phyloP scores from a whole-genome alignment of 331 rosid species.

The Rosa hybrid region DNA sequence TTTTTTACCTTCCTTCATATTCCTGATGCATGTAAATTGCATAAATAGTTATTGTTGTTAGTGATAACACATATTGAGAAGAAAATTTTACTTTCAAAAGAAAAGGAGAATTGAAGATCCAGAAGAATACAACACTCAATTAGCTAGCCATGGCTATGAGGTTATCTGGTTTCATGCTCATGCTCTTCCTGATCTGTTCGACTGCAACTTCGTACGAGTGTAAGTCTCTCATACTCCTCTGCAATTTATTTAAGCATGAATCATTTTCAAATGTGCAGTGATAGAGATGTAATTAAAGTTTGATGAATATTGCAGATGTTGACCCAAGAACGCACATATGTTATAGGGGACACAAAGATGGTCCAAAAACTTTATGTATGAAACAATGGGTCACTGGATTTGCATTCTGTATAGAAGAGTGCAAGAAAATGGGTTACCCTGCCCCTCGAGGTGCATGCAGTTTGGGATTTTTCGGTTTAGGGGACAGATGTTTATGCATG shows the following conservation, averaged over 20 bases:
- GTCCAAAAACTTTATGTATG: neutral
- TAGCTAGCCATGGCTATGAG: neutral
- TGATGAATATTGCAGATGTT: neutral
- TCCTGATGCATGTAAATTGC: neutral
- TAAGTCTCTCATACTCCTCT: neutral
- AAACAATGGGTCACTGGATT: slow-evolving; percentile 6
- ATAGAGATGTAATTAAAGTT: neutral
- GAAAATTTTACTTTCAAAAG: neutral
- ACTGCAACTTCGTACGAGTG: neutral
- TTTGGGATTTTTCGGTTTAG: neutral
- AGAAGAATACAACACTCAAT: neutral
- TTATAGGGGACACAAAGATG: neutral
- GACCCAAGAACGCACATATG: neutral
- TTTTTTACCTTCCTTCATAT: neutral
- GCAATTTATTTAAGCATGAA: neutral
- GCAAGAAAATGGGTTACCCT: slow-evolving; percentile 10
- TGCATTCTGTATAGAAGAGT: neutral
- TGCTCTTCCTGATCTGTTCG: neutral
- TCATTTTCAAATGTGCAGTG: neutral
- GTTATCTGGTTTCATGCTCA: neutral
- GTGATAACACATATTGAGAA: neutral
- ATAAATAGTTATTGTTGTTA: neutral
- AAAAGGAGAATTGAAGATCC: neutral
- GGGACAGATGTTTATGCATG: slow-evolving; percentile 8
- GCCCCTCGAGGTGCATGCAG: neutral